Conservation (phyloP, 495 filamentous ascomycete genomes). For the Aspergillus incahuasiensis region DNA sequence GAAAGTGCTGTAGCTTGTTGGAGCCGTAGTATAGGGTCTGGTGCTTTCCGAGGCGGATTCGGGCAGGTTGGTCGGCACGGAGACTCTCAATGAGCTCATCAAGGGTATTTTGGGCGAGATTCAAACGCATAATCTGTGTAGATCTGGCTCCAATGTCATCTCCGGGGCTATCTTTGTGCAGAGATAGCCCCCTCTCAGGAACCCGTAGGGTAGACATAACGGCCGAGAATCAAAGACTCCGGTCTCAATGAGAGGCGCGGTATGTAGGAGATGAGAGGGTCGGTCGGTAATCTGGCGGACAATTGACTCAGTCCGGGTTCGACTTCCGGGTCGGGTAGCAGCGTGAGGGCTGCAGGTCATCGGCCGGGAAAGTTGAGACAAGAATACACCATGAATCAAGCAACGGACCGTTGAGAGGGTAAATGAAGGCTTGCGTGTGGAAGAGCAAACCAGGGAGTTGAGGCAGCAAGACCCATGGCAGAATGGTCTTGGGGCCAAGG, state of each 20-base stretch:
- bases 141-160: constrained; percentile 28
- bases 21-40: constrained; percentile 50
- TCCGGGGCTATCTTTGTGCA: constrained; percentile 37
- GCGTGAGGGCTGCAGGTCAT: constrained; percentile 44
- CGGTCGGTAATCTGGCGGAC: constrained; percentile 11
- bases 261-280: constrained; percentile 5
- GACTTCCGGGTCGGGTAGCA: constrained; percentile 34
- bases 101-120: constrained; percentile 59
- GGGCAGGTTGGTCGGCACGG: constrained; percentile 55
- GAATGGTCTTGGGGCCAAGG: constrained; percentile 10
- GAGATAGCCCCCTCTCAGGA: constrained; percentile 46
- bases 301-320: constrained; percentile 9
- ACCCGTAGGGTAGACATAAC: constrained; percentile 42
- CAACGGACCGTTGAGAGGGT: constrained; percentile 18
- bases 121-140: constrained; percentile 59
- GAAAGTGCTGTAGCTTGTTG: constrained; percentile 50
- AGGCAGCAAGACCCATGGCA: constrained; percentile 26
- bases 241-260: constrained; percentile 3
- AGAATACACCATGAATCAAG: constrained; percentile 42
- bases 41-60: constrained; percentile 43
- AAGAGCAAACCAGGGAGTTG: constrained; percentile 20
- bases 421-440: constrained; percentile 22
- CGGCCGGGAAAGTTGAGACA: constrained; percentile 33
- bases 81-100: constrained; percentile 67
- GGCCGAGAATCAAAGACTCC: constrained; percentile 8